Evolutionary conservation across 2,329 filamentous ascomycete species (phyloP), one percentile per base, ranked within the genome.

Genomic region (Neonectria sp.): DNA sequence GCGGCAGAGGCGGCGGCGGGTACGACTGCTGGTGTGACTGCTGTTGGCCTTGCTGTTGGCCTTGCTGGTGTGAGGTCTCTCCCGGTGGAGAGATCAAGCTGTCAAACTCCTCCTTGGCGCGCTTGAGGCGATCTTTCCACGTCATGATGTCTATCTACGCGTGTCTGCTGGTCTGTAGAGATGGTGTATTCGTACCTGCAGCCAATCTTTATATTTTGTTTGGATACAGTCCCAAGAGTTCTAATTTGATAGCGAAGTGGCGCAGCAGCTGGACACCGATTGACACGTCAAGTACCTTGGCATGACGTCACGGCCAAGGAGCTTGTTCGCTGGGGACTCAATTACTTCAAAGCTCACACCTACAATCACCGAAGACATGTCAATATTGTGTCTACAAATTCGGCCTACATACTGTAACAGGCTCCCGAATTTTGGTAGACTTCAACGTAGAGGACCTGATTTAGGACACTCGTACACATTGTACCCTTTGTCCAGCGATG

Each of bases 41-140:
- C 8, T 72, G 70, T 11, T 71, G 64, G 31, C 59, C 59, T 13
- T 75, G 73, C 15, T 35, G 31, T 15, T 45, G 56, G 0, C 17
- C 24, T 5, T 46, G 40, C 33, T 72, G 71, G 6, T 68, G 62
- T 43, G 51, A 53, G 48, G 40, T 29, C 57, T 64, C 64, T 56
- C 71, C 24, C 8, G 77, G 73, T 55, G 79, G 78, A 40, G 67
- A 74, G 53, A 80, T 76, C 46, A 83, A 60, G 59, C 74, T 74
- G 9, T 83, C 79, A 33, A 81, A 76, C 53, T 84, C 80, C 46
- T 77, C 75, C 70, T 82, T 84, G 33, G 83, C 62, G 17, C 77
- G 73, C 60, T 82, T 80, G 6, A 84, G 71, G n/a, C 79, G 74
- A 37, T 81, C 77, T 68, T 76, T 81, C 80, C 80, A 82, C 5